Conservation (phyloP, 495 filamentous ascomycete genomes). For the Penicillium diatomitis region DNA sequence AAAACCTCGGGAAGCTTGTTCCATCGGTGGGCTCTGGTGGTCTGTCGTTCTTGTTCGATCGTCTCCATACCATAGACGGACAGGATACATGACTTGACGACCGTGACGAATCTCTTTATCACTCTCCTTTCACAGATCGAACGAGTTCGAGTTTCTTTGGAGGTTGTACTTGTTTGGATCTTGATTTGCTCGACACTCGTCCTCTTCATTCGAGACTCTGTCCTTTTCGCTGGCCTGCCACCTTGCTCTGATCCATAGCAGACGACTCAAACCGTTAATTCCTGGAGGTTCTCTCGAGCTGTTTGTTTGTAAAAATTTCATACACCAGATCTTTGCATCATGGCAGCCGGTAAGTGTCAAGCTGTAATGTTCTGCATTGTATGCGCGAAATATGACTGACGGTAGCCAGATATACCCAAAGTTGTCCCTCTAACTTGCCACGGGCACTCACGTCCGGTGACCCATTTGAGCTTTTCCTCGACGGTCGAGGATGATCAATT, state of each 20-base stretch:
- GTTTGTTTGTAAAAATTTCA: no score
- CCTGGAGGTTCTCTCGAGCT: no score
- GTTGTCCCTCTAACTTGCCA: slow-evolving; percentile 92
- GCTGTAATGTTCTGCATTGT: not conserved
- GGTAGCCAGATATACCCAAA: slow-evolving; percentile 46
- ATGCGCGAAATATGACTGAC: not conserved
- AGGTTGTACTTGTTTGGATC: no score
- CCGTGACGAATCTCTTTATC: slow-evolving; percentile 38
- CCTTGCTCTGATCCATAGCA: not conserved
- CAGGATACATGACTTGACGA: slow-evolving; percentile 37
- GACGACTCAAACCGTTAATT: not conserved
- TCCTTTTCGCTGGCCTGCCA: not conserved
- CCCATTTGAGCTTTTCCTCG: slow-evolving; percentile 87
- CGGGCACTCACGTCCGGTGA: slow-evolving; percentile 91
- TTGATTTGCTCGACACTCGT: no score
- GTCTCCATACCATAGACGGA: slow-evolving; percentile 2
- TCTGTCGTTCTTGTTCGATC: no score
- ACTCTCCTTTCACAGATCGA: slow-evolving; percentile 18
- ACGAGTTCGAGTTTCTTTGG: not conserved
- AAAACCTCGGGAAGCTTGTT: not conserved
- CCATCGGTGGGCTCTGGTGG: no score
- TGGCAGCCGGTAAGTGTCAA: slow-evolving; percentile 9
- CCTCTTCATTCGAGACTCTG: not conserved
- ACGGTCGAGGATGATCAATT: slow-evolving; percentile 80
- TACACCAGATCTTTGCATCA: not conserved